Percentiles rank a stretch among this genome's conserved stretches.
phyloP scores from a whole-genome alignment of 306 rosid genomes.

The Geum urbanum region DNA sequence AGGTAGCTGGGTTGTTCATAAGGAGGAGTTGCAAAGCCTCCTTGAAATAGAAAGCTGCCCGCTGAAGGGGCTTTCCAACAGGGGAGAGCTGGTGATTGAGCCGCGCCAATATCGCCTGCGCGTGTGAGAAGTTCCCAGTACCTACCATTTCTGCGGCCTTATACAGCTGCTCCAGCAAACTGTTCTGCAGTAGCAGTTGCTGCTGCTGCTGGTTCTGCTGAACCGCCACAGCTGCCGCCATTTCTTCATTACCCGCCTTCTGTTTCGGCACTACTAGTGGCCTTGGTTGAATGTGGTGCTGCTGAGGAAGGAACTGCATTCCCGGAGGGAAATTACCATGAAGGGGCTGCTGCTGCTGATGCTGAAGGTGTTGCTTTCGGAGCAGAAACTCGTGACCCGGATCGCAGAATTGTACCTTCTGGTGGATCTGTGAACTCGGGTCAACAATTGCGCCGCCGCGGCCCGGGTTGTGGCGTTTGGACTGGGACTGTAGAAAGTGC shows the following conservation, averaged over 20 bases:
- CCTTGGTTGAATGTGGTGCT: conserved; percentile 30
- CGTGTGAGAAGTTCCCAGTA: conserved; percentile 39
- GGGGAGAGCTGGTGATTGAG: conserved; percentile 57
- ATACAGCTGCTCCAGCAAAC: conserved; percentile 42
- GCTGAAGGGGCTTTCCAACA: conserved; percentile 44
- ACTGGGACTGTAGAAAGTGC: conserved; percentile 28
- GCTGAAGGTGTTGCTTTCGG: conserved; percentile 21
- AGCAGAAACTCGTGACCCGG: conserved; percentile 29
- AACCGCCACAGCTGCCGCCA: conserved; percentile 1
- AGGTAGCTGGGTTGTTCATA: conserved; percentile 26
- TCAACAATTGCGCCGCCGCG: conserved; percentile 19
- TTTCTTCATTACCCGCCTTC: conserved; percentile 29
- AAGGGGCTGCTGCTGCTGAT: conserved; percentile 29
- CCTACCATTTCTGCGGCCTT: conserved; percentile 50
- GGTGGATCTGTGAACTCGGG: conserved; percentile 31
- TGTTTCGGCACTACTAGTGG: conserved; percentile 29
- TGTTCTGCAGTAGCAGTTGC: conserved; percentile 28
- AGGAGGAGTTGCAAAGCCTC: conserved; percentile 45
- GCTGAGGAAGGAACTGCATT: conserved; percentile 38
- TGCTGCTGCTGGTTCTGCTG: conserved; percentile 19
- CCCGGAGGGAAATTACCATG: conserved; percentile 31
- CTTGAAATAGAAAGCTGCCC: conserved; percentile 57
- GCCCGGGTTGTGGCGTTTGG: conserved; percentile 39
- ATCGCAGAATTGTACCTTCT: conserved; percentile 30
- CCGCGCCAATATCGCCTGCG: conserved; percentile 61